These are phyloP conservation scores for Udeniomyces megalosporus DNA, from an alignment of 768 basidiomycete genomes.

Conservation along the genomic window DNA sequence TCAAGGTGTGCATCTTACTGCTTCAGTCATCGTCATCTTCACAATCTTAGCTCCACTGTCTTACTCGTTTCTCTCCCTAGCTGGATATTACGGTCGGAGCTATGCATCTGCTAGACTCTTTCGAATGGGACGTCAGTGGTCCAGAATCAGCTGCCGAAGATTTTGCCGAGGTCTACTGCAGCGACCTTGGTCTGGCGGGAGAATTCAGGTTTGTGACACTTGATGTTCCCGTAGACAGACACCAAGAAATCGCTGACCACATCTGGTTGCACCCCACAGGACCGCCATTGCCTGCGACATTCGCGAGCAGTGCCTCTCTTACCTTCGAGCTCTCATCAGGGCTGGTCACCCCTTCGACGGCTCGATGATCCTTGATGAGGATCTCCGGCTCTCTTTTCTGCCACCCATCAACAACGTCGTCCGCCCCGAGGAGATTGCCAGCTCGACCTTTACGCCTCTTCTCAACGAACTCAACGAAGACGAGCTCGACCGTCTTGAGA, in stretches of 20 bases:
- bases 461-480: slow-evolving; percentile 76
- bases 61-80: slow-evolving; percentile 33
- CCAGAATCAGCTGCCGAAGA: slow-evolving; percentile 67
- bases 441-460: slow-evolving; percentile 61
- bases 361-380: slow-evolving; percentile 64
- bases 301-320: slow-evolving; percentile 81
- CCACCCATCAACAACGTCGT: slow-evolving; percentile 52
- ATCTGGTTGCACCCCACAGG: slow-evolving; percentile 34
- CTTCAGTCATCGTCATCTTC: too few relatives aligned
- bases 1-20: slow-evolving; percentile 49
- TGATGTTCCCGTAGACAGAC: background rate
- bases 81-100: slow-evolving; percentile 88
- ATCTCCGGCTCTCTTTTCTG: slow-evolving; percentile 74
- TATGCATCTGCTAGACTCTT: slow-evolving; percentile 85
- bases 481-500: slow-evolving; percentile 75
- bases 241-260: background rate
- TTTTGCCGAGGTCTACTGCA: slow-evolving; percentile 72
- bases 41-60: background rate
- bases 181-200: slow-evolving; percentile 72
- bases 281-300: slow-evolving; percentile 92
- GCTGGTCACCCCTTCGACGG: slow-evolving; percentile 76
- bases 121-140: slow-evolving; percentile 92
- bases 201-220: slow-evolving; percentile 64
- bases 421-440: slow-evolving; percentile 53
- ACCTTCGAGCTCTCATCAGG: slow-evolving; percentile 79